Base-by-base conservation (phyloP, 371 early-diverging fungal species). In the Apophysomyces ossiformis region DNA sequence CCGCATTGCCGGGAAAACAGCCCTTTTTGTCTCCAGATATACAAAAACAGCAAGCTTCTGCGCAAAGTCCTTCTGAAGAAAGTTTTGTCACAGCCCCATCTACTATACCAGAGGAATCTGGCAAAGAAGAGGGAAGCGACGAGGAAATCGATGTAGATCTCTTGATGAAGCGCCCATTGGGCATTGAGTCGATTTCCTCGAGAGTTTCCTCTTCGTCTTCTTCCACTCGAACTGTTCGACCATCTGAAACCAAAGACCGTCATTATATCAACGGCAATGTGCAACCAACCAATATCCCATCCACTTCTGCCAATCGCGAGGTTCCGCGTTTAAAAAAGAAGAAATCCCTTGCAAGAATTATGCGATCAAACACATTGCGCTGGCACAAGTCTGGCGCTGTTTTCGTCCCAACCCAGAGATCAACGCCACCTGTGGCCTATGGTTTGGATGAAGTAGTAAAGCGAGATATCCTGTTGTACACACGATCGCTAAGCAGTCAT, bases 341-440 rank as follows among this genome's bases (percentile, higher is more conserved):
- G 12, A 61, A 8, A 61, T 47, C 38, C 4, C 61, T 47, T 8
- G 36, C 37, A 21, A 60, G 18, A 43, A n/a, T 38, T 21, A 21
- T 50, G 13, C 63, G 56, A 13, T 21, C 6, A 7, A 69, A 37
- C 57, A 50, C 54, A 7, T 26, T 66, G 16, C 50, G 64, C 13
- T 73, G 77, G 77, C 69, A 58, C 32, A 72, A 68, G 21, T 50
- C 76, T 4, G 80, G 80, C 21, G 54, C 61, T 12, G 59, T 73
- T 0, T 72, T 79, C 56, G 45, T 71, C 7, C 72, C 72, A 37
- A 11, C 21, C 43, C 39, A 61, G 15, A 43, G 43, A 26, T 32
- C 21, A 35, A 36, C 38, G 35, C 38, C 61, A 21, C 63, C 64
- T 43, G 54, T 57, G 6, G 65, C 47, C 1, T 37, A 35, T 38